Conservation (phyloP, 1,284 basidiomycete genomes). For the Trichosporon ovoides region DNA sequence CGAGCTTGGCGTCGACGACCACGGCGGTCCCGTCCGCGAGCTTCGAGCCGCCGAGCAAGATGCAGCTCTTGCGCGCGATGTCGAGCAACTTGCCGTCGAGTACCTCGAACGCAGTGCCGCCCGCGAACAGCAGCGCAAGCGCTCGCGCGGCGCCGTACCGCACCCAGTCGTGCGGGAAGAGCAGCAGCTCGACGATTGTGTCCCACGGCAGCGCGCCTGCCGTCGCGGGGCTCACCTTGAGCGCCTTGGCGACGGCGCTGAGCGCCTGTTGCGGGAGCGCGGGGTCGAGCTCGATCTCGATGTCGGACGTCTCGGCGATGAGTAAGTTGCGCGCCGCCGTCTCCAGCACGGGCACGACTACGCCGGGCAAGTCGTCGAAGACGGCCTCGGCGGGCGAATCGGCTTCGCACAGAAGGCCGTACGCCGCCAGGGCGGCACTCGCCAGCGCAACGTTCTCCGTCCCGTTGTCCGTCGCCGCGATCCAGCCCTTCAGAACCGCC, state of each 20-base stretch:
- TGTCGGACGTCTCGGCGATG: slow-evolving; percentile 49
- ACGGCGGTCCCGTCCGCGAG: slow-evolving; percentile 29
- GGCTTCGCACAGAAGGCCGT: slow-evolving; percentile 61
- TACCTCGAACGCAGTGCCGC: slow-evolving; percentile 19
- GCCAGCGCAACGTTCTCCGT: slow-evolving; percentile 32
- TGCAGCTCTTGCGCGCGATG: slow-evolving; percentile 67
- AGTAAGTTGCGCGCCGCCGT: slow-evolving; percentile 51
- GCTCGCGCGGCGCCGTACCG: slow-evolving; percentile 74
- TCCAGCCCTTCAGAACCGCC: slow-evolving; percentile 70
- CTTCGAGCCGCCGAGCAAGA: slow-evolving; percentile 67
- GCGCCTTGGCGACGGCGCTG: slow-evolving; percentile 60
- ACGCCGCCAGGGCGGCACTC: slow-evolving; percentile 60
- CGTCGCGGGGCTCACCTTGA: slow-evolving; percentile 58
- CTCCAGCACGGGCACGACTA: slow-evolving; percentile 61
- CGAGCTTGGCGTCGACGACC: slow-evolving; percentile 64
- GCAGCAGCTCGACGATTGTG: slow-evolving; percentile 61
- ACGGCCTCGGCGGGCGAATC: slow-evolving; percentile 42
- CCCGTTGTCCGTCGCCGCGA: slow-evolving; percentile 20
- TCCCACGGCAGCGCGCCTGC: slow-evolving; percentile 59
- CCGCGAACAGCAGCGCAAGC: slow-evolving; percentile 65
- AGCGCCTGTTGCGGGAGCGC: slow-evolving; percentile 78
- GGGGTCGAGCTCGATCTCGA: slow-evolving; percentile 59
- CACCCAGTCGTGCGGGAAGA: slow-evolving; percentile 94
- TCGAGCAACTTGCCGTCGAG: slow-evolving; percentile 50
- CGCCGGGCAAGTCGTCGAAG: slow-evolving; percentile 46